phyloP scores from a whole-genome alignment of 768 basidiomycete genomes.

The Tremella mesenterica region DNA sequence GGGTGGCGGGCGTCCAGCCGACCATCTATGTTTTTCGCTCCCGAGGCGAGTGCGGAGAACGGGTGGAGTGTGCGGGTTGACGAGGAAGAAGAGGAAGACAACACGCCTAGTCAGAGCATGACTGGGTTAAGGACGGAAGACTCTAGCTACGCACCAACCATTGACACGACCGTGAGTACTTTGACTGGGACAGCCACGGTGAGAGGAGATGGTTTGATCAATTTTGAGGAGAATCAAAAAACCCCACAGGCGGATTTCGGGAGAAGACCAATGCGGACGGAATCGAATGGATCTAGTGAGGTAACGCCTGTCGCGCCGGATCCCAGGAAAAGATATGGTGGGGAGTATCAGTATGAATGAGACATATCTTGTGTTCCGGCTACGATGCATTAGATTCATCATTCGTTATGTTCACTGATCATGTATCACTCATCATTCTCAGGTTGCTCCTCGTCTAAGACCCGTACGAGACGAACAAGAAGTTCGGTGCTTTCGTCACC shows the following conservation, averaged over 20 bases:
- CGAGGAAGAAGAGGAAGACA: conserved; percentile 27
- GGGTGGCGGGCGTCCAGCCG: conserved; percentile 28
- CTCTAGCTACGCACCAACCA: conserved; percentile 4
- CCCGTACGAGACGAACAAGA: conserved; percentile 76
- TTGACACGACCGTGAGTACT: conserved; percentile 5
- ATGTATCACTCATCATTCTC: conserved; percentile 67
- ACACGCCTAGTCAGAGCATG: conserved; percentile 16
- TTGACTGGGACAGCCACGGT: conserved; percentile 12
- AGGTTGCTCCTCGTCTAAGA: conserved; percentile 92
- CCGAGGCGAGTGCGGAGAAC: conserved; percentile 8
- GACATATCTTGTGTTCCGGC: too few species aligned
- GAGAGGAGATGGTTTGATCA: conserved; percentile 1
- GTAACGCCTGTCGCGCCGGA: conserved; percentile 5
- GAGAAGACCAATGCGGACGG: background rate
- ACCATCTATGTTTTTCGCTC: background rate
- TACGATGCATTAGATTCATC: too few species aligned
- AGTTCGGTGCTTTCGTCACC: conserved; percentile 94
- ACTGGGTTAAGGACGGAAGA: background rate
- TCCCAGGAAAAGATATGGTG: background rate
- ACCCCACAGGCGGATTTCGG: conserved; percentile 14
- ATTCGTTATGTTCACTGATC: too few species aligned
- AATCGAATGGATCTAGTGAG: conserved; percentile 9
- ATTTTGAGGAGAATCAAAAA: conserved; percentile 4
- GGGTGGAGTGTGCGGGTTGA: conserved; percentile 13
- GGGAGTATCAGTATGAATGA: background rate